Base-by-base conservation (phyloP, 2,329 filamentous ascomycete species). In the Rutstroemia sp. region DNA sequence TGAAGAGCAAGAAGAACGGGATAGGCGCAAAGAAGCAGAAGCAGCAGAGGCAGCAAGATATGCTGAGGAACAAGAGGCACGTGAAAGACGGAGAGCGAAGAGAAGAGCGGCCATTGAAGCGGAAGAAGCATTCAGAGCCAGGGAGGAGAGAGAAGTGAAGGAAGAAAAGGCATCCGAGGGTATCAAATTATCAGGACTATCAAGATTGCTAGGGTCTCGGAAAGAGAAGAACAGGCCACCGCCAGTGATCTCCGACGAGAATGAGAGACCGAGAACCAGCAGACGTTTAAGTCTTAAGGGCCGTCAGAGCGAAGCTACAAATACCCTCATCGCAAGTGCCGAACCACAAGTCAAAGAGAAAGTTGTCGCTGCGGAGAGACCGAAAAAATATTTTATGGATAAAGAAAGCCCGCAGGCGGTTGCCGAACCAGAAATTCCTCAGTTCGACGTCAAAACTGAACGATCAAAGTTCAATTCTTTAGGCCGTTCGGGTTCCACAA, bases 331-430 rank as follows among this genome's bases (percentile, higher is more conserved):
- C 36, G 58, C 57, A 4, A 60, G 52, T 9, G 51, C 61, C 14
- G 61, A 61, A 34, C 58, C 64, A 16, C 65, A 67, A 54, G 56
- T 61, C 48, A 64, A 63, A 40, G 60, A 61, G 16, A 63, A 63
- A 44, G 49, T 53, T 14, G 39, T 46, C 10, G 17, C 49, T 14
- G 27, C 42, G 25, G 34, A 34, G 16, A 27, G 53, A 8, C 23
- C 46, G 17, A 50, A 47, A 45, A 40, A 34, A 16, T 39, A 51
- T 27, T 51, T 34, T 10, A 47, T 47, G 2, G 48, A 42, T 21
- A 50, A 52, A 48, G 47, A 48, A 14, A 46, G 3, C 10, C 3
- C 19, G 14, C 12, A 8, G 21, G 7, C 19, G 5, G 17, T 7
- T 23, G 21, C 12, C 25, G 53, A 55, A 10, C 14, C 46, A 8